Evolutionary conservation across 2,329 filamentous ascomycete genomes (phyloP).

Genomic region (Aspergillus uvarum): DNA sequence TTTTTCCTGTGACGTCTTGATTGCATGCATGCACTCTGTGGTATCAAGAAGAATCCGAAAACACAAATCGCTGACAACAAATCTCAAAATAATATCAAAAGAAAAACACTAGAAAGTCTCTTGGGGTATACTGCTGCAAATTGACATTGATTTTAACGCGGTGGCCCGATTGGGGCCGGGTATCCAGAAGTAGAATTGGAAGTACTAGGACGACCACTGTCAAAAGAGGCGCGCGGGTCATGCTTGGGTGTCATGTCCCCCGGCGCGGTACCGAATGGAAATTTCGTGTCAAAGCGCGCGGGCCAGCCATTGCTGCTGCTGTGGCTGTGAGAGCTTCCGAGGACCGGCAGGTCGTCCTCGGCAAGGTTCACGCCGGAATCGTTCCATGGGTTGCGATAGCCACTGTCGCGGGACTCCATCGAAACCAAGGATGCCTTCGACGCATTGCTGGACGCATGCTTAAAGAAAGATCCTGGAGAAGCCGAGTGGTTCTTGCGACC

Average conservation of each 20-base stretch:
- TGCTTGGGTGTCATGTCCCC: slow-evolving; percentile 84
- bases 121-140: slow-evolving; percentile 49
- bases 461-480: slow-evolving; percentile 85
- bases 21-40: slow-evolving; percentile 27
- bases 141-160: slow-evolving; percentile 67
- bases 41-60: slow-evolving; percentile 32
- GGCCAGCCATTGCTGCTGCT: slow-evolving; percentile 60
- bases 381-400: slow-evolving; percentile 96
- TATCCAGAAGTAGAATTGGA: slow-evolving; percentile 98
- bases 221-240: slow-evolving; percentile 77
- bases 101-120: slow-evolving; percentile 31
- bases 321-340: slow-evolving; percentile 58
- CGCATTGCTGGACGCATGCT: slow-evolving; percentile 80
- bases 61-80: slow-evolving; percentile 25
- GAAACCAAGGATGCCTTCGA: slow-evolving; percentile 95
- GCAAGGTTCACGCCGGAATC: slow-evolving; percentile 93
- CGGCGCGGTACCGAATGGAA: slow-evolving; percentile 62
- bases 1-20: slow-evolving; percentile 9
- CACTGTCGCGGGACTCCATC: slow-evolving; percentile 91
- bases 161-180: slow-evolving; percentile 87
- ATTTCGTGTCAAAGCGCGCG: slow-evolving; percentile 60
- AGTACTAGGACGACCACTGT: slow-evolving; percentile 88
- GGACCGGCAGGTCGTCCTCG: slow-evolving; percentile 69
- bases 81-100: slow-evolving; percentile 44
- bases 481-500: slow-evolving; percentile 93